A percentile compares a stretch with the other conserved stretches of the same genome.
Conservation (phyloP, 208 protist genomes). For the Trypanosomatidae sp. region DNA sequence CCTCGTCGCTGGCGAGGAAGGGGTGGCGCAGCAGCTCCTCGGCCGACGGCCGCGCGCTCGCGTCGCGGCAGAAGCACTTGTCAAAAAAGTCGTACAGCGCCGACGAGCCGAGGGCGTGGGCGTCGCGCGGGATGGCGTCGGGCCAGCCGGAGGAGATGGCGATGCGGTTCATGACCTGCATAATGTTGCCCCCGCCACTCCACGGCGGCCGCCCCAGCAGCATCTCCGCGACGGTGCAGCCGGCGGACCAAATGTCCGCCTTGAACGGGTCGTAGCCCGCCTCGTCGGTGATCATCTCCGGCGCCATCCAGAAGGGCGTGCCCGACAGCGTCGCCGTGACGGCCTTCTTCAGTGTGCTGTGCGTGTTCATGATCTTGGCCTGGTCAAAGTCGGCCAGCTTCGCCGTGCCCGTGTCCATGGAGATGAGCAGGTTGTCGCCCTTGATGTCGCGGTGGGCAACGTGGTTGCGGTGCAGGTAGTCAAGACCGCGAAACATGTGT, state of each 20-base stretch:
- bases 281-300: slow-evolving; percentile 86
- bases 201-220: slow-evolving; percentile 77
- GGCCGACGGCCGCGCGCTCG: slow-evolving; percentile 50
- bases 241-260: slow-evolving; percentile 86
- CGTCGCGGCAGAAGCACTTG: slow-evolving; percentile 75
- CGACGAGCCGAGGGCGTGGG: slow-evolving; percentile 49
- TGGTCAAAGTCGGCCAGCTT: slow-evolving; percentile 98
- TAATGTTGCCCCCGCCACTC: slow-evolving; percentile 73
- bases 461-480: slow-evolving; percentile 81
- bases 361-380: slow-evolving; percentile 87
- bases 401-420: slow-evolving; percentile 87
- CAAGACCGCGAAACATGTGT: slow-evolving; percentile 79
- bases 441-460: slow-evolving; percentile 88
- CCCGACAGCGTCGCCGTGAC: slow-evolving; percentile 81
- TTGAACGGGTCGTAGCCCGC: slow-evolving; percentile 85
- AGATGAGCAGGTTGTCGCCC: slow-evolving; percentile 88
- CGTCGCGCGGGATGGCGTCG: slow-evolving; percentile 73
- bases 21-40: slow-evolving; percentile 57
- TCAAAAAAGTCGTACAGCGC: slow-evolving; percentile 81
- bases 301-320: slow-evolving; percentile 88
- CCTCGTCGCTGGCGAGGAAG: slow-evolving; percentile 35
- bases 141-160: slow-evolving; percentile 82
- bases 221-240: slow-evolving; percentile 87
- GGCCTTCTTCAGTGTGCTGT: slow-evolving; percentile 67
- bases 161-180: slow-evolving; percentile 88